phyloP scores from a whole-genome alignment of 2,329 filamentous ascomycete species.

The Calonectria crousiana region DNA sequence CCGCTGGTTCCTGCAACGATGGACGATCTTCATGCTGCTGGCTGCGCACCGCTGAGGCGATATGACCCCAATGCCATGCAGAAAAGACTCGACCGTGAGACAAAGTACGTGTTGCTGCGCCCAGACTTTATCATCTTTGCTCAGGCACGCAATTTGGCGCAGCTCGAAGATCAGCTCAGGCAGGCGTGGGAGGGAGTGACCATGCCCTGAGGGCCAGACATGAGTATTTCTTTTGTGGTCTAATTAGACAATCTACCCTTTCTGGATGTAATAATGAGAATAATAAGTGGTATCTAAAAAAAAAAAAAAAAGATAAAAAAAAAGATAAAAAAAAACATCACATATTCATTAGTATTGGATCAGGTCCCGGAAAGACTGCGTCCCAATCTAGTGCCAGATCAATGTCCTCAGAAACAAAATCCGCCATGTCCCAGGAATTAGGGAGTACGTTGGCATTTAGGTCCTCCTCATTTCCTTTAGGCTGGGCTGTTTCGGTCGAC shows the following conservation, averaged over 20 bases:
- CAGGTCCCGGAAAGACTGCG: neutral
- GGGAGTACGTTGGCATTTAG: too few relatives aligned
- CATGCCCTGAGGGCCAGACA: too few relatives aligned
- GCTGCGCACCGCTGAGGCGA: neutral
- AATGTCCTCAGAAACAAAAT: neutral
- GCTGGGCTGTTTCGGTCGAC: neutral
- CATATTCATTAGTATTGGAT: neutral
- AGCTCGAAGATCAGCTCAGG: neutral
- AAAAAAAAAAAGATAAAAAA: neutral
- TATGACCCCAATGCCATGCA: neutral
- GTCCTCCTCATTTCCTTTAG: neutral
- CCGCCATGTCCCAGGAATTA: neutral
- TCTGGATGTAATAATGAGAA: fast-evolving
- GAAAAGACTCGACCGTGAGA: neutral
- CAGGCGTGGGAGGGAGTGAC: neutral
- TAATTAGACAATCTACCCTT: neutral
- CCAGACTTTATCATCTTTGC: neutral
- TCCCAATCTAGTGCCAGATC: neutral
- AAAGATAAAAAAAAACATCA: neutral
- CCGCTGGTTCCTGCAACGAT: neutral
- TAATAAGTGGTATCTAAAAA: neutral
- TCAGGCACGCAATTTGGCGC: neutral
- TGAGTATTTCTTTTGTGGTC: neutral
- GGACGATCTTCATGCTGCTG: neutral
- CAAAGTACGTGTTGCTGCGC: neutral